Conservation (phyloP, 371 early-diverging fungal species). For the Conidiobolus incongruus region DNA sequence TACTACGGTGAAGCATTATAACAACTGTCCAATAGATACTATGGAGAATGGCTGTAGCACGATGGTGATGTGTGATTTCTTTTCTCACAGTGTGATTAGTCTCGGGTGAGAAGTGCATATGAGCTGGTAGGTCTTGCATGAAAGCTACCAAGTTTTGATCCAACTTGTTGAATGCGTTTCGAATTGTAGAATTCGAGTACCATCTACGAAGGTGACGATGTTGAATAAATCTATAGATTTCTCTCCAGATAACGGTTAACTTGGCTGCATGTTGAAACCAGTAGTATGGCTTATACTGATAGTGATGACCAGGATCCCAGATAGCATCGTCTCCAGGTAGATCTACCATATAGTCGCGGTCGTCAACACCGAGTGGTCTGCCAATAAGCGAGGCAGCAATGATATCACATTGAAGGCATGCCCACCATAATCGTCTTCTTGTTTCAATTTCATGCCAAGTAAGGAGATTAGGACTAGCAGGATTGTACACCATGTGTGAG, state of each 20-base stretch:
- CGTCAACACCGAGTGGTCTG: constrained; percentile 2
- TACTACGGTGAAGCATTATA: constrained; percentile 1
- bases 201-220: constrained; percentile 4
- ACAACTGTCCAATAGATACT: not conserved
- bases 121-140: not conserved
- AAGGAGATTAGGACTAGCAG: not conserved
- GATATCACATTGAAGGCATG: not conserved
- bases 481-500: constrained; percentile 2
- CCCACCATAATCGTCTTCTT: constrained; percentile 4
- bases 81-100: not conserved
- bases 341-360: constrained; percentile 4
- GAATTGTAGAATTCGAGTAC: not conserved
- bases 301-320: not conserved
- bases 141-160: not conserved
- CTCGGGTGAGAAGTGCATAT: not conserved
- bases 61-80: not conserved
- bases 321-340: not conserved
- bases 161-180: not conserved
- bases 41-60: not conserved
- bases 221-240: constrained; percentile 3
- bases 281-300: not conserved
- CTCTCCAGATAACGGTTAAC: constrained; percentile 1
- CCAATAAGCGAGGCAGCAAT: constrained; percentile 1
- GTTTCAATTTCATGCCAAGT: not conserved
- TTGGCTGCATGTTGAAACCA: not conserved